phyloP scores from a whole-genome alignment of 1,139 yeast species.

The Pichia sp. region DNA sequence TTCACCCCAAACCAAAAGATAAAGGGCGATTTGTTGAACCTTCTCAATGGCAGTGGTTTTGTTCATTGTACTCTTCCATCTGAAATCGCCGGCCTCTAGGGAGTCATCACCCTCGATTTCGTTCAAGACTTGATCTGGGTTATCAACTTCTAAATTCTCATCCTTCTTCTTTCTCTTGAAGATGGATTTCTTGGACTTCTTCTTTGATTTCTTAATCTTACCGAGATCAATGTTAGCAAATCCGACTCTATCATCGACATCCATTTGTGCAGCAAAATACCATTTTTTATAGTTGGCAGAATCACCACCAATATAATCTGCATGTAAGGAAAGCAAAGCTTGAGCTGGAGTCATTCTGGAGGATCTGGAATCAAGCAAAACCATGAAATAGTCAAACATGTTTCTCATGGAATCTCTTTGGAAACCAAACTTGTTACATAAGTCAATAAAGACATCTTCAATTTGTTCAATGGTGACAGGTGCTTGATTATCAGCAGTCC shows the following conservation, averaged over 20 bases:
- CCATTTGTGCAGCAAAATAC: constrained; percentile 65
- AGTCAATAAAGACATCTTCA: constrained; percentile 55
- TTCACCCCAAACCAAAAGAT: constrained; percentile 82
- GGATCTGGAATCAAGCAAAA: constrained; percentile 66
- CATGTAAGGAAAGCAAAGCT: constrained; percentile 63
- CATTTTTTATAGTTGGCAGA: constrained; percentile 61
- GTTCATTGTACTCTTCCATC: constrained; percentile 62
- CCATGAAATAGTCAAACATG: constrained; percentile 71
- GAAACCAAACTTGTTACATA: constrained; percentile 62
- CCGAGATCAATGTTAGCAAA: constrained; percentile 46
- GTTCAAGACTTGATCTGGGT: constrained; percentile 29
- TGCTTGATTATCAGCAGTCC: constrained; percentile 58
- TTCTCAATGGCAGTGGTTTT: constrained; percentile 45
- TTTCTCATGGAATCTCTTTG: constrained; percentile 71
- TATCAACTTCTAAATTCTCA: constrained; percentile 43
- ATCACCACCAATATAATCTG: constrained; percentile 70
- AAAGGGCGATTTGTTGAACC: constrained; percentile 62
- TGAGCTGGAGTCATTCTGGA: constrained; percentile 68
- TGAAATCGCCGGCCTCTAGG: constrained; percentile 44
- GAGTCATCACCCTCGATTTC: constrained; percentile 58
- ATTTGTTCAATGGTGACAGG: constrained; percentile 52
- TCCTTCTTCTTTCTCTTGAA: constrained; percentile 23
- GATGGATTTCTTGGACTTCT: constrained; percentile 25
- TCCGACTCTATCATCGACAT: constrained; percentile 43
- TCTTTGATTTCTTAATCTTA: constrained; percentile 34